Percentiles rank a stretch among this genome's conserved stretches.
Evolutionary conservation across 2,329 filamentous ascomycete genomes (phyloP).

Genomic region (Colletotrichum sp.): DNA sequence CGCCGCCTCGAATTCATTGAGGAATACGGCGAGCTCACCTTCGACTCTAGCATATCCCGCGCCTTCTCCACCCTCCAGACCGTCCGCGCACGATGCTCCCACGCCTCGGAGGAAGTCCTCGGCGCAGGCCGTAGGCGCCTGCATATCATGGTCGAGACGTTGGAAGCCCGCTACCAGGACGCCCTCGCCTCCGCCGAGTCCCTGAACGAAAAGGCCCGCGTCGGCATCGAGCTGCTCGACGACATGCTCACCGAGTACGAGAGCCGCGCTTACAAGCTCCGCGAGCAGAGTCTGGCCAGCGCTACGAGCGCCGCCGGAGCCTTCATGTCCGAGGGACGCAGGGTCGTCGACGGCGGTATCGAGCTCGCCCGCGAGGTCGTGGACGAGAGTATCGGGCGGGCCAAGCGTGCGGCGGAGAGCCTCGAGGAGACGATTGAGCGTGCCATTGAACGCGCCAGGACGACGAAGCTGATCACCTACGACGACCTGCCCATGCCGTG

Average conservation of each 20-base stretch:
- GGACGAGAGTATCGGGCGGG: constrained; percentile 81
- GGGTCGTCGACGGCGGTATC: constrained; percentile 81
- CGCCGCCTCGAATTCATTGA: constrained; percentile 87
- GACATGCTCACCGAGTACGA: constrained; percentile 87
- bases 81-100: constrained; percentile 85
- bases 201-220: constrained; percentile 88
- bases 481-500: constrained; percentile 90
- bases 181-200: constrained; percentile 84
- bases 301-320: constrained; percentile 71
- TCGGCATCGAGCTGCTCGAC: constrained; percentile 87
- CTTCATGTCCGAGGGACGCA: constrained; percentile 78
- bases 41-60: constrained; percentile 83
- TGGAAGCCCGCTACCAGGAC: constrained; percentile 88
- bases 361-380: constrained; percentile 77
- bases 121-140: constrained; percentile 84
- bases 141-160: constrained; percentile 88
- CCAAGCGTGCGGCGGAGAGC: constrained; percentile 80
- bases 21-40: constrained; percentile 80
- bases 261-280: constrained; percentile 77
- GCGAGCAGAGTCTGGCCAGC: constrained; percentile 74
- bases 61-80: constrained; percentile 87
- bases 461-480: constrained; percentile 85
- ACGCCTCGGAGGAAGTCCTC: constrained; percentile 88
- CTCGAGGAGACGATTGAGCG: constrained; percentile 85
- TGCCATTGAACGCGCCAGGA: constrained; percentile 76